Base-by-base conservation (phyloP, 176 grass and related monocot genomes). In the Cocos nucifera region DNA sequence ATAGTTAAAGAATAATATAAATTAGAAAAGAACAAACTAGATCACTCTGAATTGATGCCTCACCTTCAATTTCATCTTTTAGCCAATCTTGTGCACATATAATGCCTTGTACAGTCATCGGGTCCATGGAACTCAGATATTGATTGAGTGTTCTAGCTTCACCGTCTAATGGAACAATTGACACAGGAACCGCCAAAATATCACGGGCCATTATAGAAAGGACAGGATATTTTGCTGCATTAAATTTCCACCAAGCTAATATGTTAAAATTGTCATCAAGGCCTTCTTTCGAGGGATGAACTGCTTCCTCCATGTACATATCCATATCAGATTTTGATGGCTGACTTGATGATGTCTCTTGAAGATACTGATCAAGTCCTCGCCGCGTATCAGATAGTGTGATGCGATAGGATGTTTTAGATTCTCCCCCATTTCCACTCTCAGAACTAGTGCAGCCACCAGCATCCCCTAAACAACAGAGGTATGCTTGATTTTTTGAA, bases 11-110 rank as follows among this genome's bases (percentile, higher is more conserved):
- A 22, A 39, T 30, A 68, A 56, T 20, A 54, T 16, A 39, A 22
- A 63, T 44, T 44, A 17, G 12, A 35, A 25, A 16, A 7, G 21
- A 35, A 20, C 30, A 39, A 12, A 17, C 26, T 10, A 55, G 10
- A 3, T 39, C 3, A 22, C 8, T 44, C 9, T 44, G 35, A 54
- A 22, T 16, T 21, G 32, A 14, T 48, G 49, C 12, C 26, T 39
- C 82, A 98, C 87, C 87, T 71, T 92, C 84, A 32, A 70, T 61
- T 71, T 88, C 87, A 66, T 83, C 81, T 25, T 52, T 75, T 69
- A 98, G 66, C 93, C 93, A 92, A 85, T 98, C 93, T 71, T 98
- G 87, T 25, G 93, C 79, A 63, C 93, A 98, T 35, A 92, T 81
- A 68, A 98, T 79, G 62, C 81, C 88, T 75, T 98, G 73, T 59